Percentiles rank a stretch among this genome's conserved stretches.
Evolutionary conservation across 495 filamentous ascomycete genomes (phyloP).

Genomic region (Xylaria cubensis): DNA sequence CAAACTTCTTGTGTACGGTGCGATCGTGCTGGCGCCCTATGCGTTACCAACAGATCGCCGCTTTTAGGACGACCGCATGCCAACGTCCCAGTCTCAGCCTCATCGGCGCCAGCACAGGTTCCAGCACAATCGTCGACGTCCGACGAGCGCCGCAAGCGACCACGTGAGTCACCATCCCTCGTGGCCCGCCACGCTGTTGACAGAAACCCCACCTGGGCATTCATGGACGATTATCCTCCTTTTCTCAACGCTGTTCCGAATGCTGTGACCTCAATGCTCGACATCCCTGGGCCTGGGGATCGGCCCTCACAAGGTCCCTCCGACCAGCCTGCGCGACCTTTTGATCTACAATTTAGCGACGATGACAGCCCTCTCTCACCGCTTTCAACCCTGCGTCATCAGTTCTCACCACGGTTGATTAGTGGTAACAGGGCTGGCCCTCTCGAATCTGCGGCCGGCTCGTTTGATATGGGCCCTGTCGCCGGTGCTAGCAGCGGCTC

Average conservation of each 20-base stretch:
- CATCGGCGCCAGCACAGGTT: background rate
- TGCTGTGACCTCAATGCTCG: background rate
- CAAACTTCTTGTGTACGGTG: background rate
- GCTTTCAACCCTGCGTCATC: background rate
- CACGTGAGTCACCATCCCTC: background rate
- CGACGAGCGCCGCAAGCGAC: background rate
- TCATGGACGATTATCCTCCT: background rate
- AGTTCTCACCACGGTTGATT: background rate
- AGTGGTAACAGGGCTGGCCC: background rate
- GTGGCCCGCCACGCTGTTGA: background rate
- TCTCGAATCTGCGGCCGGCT: background rate
- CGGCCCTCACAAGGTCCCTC: background rate
- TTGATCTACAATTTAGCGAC: background rate
- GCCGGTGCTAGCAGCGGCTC: background rate
- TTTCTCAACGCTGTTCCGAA: background rate
- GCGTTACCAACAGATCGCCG: background rate
- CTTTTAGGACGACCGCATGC: background rate
- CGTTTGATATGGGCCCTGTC: background rate
- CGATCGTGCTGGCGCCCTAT: background rate
- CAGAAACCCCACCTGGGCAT: background rate
- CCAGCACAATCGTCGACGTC: background rate
- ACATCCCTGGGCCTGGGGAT: background rate
- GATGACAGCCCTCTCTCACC: background rate
- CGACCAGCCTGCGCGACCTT: background rate
- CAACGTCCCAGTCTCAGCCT: background rate